Evolutionary conservation across 768 basidiomycete genomes (phyloP).

Genomic region (Leucocoprinus sp.): DNA sequence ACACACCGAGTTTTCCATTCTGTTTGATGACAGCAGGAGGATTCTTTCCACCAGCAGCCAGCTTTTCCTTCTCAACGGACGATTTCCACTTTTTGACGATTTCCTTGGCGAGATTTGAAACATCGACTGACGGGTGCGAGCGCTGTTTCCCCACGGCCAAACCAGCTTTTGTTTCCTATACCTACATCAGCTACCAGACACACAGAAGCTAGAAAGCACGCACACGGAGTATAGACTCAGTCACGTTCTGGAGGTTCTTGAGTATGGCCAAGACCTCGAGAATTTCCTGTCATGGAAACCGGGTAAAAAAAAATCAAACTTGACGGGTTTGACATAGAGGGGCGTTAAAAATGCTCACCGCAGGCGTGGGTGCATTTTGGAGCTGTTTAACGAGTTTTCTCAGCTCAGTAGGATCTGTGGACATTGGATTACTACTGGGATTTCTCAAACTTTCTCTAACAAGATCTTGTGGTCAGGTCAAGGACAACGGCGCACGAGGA

Average conservation of each 20-base stretch:
- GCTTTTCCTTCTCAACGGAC: constrained; percentile 63
- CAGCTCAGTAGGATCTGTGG: constrained; percentile 44
- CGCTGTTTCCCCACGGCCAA: constrained; percentile 89
- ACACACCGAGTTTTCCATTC: constrained; percentile 25
- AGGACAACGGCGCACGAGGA: too few species aligned
- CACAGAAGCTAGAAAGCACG: constrained; percentile 28
- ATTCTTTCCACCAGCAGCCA: background rate
- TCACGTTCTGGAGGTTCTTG: constrained; percentile 61
- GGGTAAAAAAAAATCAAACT: constrained; percentile 23
- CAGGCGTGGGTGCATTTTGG: constrained; percentile 47
- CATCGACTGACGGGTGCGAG: constrained; percentile 58
- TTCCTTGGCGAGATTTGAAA: constrained; percentile 81
- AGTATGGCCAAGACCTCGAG: constrained; percentile 50
- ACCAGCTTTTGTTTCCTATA: constrained; percentile 85
- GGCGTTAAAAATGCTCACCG: constrained; percentile 35
- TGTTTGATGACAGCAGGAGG: constrained; percentile 10
- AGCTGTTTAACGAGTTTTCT: constrained; percentile 77
- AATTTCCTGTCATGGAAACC: constrained; percentile 42
- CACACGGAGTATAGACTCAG: constrained; percentile 69
- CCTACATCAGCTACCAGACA: constrained; percentile 12
- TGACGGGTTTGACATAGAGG: constrained; percentile 29
- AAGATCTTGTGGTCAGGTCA: constrained; percentile 5
- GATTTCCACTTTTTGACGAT: constrained; percentile 89
- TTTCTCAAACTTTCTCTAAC: too few species aligned
- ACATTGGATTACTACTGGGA: constrained; percentile 10